Evolutionary conservation across 2,329 filamentous ascomycete genomes (phyloP), one percentile per base, ranked within the genome.

Genomic region (Fusarium secorum): DNA sequence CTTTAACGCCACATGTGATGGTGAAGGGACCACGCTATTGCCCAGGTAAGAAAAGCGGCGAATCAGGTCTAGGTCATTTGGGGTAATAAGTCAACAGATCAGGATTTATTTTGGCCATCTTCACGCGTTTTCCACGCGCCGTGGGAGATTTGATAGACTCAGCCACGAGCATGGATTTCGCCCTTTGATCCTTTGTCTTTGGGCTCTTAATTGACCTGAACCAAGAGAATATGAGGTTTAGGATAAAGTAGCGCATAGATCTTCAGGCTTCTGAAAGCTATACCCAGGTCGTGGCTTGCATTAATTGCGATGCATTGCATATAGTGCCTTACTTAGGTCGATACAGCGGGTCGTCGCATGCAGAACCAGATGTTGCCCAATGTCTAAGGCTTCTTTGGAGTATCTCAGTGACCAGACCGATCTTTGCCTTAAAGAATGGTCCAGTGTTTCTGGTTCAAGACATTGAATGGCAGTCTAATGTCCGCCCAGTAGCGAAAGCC

Each of bases 291-390:
- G 71, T 73, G 64, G 60, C 66, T 75, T 61, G 73, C 66, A 75
- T 74, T 71, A 68, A 65, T 65, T 65, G 60, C 61, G 39, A 30
- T 65, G 62, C 64, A 74, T 75, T 73, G 73, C 71, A 75, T 75
- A 71, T 65, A 65, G 62, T 65, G 62, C 51, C 45, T 59, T 59
- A 49, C 32, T 49, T 65, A 49, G 60, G 58, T 33, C 35, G 14
- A 30, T 41, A 51, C 30, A 41, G 64, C 54, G 67, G 70, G 63
- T 60, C 59, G 61, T 73, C 59, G 55, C 68, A 71, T 65, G 65
- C 52, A 56, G 55, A 57, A 42, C 46, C 52, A 60, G 33, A 48
- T 28, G 38, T 44, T 53, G 33, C 52, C 56, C 52, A 64, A 60
- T 51, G 28, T 33, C 26, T 55, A 30, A 32, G 38, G 41, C 35